A percentile compares a stretch with the other conserved stretches of the same genome.
Evolutionary conservation across 2,329 filamentous ascomycete genomes (phyloP).

Genomic region (Thyridium curvatum): DNA sequence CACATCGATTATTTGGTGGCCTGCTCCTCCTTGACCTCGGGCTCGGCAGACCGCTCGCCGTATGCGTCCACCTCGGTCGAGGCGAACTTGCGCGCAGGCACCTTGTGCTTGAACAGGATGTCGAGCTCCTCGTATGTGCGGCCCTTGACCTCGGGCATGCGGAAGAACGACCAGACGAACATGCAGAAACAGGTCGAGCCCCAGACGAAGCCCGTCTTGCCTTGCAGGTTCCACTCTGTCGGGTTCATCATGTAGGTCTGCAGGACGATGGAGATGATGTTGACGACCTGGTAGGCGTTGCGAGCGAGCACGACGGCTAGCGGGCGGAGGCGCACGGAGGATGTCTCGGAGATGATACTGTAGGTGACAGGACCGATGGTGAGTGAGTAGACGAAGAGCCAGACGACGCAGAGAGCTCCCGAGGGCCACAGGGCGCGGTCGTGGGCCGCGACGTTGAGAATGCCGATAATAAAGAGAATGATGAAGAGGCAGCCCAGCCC

Average conservation of each 20-base stretch:
- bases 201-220: conserved; percentile 1
- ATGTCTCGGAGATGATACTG: conserved; percentile 40
- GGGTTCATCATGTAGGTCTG: conserved; percentile 31
- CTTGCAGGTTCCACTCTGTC: conserved; percentile 24
- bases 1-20: no score
- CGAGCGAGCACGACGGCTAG: conserved; percentile 23
- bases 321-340: conserved; percentile 24
- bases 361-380: conserved; percentile 38
- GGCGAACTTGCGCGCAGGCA: no score
- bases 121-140: conserved; percentile 43
- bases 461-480: conserved; percentile 14
- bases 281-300: conserved; percentile 19
- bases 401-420: conserved; percentile 5
- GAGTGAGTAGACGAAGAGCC: conserved; percentile 10
- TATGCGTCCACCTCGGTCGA: no score
- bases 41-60: no score
- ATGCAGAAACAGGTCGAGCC: conserved; percentile 3
- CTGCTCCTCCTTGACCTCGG: no score
- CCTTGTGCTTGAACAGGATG: conserved; percentile 9
- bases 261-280: conserved; percentile 14
- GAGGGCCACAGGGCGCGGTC: conserved; percentile 14
- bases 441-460: conserved; percentile 7
- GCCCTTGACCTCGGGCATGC: conserved; percentile 21
- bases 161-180: conserved; percentile 4
- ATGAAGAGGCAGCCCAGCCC: conserved; percentile 19